Conservation (phyloP, 202 grass and related monocot genomes). For the Eragrostis tef region DNA sequence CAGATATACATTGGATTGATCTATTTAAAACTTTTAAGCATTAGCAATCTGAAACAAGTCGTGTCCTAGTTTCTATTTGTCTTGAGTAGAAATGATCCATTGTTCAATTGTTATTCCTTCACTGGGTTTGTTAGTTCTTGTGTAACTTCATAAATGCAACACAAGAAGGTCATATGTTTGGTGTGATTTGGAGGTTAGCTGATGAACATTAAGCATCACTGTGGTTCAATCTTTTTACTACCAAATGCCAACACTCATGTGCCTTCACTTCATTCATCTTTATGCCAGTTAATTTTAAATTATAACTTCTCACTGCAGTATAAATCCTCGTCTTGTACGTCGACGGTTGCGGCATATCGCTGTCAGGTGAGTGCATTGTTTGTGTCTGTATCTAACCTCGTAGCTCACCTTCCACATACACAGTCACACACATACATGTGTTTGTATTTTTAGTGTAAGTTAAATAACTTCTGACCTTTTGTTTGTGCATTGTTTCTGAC, state of each 20-base stretch:
- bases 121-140: background rate
- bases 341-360: slow-evolving; percentile 85
- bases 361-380: slow-evolving; percentile 66
- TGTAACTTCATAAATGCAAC: background rate
- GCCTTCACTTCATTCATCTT: slow-evolving; percentile 8
- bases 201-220: slow-evolving; percentile 21
- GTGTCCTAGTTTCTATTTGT: background rate
- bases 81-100: slow-evolving; percentile 19
- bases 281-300: slow-evolving; percentile 29
- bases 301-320: slow-evolving; percentile 60
- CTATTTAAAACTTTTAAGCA: background rate
- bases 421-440: background rate
- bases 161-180: slow-evolving; percentile 35
- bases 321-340: slow-evolving; percentile 86
- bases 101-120: slow-evolving; percentile 1
- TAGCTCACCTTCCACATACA: background rate
- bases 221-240: background rate
- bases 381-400: background rate
- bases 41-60: background rate
- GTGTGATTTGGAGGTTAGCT: slow-evolving; percentile 18
- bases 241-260: background rate
- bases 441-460: slow-evolving; percentile 19
- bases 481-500: slow-evolving; percentile 37
- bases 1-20: background rate
- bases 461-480: slow-evolving; percentile 40